These are phyloP conservation scores for Priceomyces fermenticarens DNA, from an alignment of 805 yeast genomes.

Conservation along the genomic window DNA sequence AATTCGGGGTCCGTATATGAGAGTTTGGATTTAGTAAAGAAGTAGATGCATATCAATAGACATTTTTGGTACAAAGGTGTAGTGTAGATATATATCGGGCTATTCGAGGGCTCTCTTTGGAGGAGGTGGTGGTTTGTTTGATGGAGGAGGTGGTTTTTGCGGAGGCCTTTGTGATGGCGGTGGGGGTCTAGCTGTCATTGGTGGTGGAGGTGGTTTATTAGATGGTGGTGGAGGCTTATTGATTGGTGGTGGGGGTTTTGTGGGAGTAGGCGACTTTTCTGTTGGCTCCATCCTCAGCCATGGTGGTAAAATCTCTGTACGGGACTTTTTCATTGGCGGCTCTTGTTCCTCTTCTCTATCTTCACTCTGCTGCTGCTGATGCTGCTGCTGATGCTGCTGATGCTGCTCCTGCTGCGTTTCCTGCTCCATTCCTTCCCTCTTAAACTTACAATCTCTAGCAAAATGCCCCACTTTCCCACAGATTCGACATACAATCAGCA, in stretches of 20 bases:
- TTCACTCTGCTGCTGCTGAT: no score
- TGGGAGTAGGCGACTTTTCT: conserved; percentile 1
- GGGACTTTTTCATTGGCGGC: conserved; percentile 27
- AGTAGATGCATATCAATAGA: conserved; percentile 3
- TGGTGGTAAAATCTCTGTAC: conserved; percentile 21
- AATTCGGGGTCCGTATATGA: conserved; percentile 39
- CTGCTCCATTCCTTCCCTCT: conserved; percentile 12
- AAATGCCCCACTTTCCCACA: conserved; percentile 87
- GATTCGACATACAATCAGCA: conserved; percentile 60
- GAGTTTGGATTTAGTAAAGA: conserved; percentile 38
- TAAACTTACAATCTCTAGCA: conserved; percentile 76
- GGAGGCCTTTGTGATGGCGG: background rate
- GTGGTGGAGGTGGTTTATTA: conserved; percentile 5
- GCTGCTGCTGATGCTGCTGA: no score
- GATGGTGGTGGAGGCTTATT: conserved; percentile 4
- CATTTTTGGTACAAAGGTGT: no score
- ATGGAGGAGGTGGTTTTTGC: background rate
- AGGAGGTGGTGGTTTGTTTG: background rate
- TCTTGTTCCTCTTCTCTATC: conserved; percentile 7
- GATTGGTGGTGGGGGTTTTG: conserved; percentile 6
- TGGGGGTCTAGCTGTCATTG: background rate
- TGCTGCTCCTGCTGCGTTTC: no score
- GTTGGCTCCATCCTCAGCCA: conserved; percentile 13
- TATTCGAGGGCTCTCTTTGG: background rate
- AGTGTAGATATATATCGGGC: no score